Base-by-base conservation (phyloP, 192 early-diverging fungal genomes). In the Chytriomyces sp. region DNA sequence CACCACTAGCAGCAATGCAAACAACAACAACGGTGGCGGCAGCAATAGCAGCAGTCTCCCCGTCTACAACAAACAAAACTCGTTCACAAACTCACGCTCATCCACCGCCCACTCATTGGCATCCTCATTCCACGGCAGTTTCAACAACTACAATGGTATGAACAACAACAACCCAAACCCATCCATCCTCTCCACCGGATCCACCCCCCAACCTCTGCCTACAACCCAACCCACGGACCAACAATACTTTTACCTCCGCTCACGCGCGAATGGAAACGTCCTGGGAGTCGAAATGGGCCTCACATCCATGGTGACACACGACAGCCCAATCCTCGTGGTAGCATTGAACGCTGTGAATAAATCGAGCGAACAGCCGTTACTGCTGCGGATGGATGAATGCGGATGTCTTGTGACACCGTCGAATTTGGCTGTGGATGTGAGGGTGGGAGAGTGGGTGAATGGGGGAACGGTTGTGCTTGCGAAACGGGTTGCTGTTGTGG, bases 271-370 rank as follows among this genome's bases (percentile, higher is more conserved):
- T 35, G 73, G 73, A 47, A 75, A 75, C 46, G 73, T 75, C 3
- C 64, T 75, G 7, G 73, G 73, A 24, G 73, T 75, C 43, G 73
- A 75, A 66, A 75, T 75, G 73, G 73, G 73, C 4, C 47, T 75
- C 7, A 75, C 73, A 7, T 44, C 13, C 18, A 75, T 75, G 73
- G 73, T 75, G 9, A 75, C 73, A 8, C 73, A 75, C 35, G 73
- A 75, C 63, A 45, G 28, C 20, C 73, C 73, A 5, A 66, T 75
- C 45, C 47, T 75, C n/a, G 73, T 75, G 26, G 63, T 75, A 0
- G 23, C 73, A n/a, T 48, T 75, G 18, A 75, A 61, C 8, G 10
- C 71, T 6, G 63, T 62, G 47, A 65, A 48, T n/a, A 75, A 49
- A 8, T n/a, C 16, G 16, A 20, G 53, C 53, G 13, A 13, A 5